Percentiles rank a stretch among this genome's conserved stretches.
Evolutionary conservation across 2,329 filamentous ascomycete genomes (phyloP).

Genomic region (Trichoderma hamatum): DNA sequence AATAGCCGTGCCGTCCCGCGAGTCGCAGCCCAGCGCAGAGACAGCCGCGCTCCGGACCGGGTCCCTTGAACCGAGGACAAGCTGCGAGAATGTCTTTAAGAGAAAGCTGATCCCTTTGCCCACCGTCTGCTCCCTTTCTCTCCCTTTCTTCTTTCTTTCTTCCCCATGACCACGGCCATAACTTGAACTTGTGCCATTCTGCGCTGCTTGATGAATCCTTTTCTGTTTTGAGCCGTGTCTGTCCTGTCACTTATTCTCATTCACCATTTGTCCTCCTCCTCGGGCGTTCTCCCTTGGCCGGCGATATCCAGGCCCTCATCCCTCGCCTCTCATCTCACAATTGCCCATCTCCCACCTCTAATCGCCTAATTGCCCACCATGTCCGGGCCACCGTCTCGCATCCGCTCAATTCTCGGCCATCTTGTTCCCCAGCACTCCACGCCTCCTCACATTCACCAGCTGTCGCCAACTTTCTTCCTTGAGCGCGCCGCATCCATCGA

Average conservation of each 20-base stretch:
- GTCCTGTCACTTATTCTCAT: not conserved
- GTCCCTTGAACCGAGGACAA: constrained; percentile 16
- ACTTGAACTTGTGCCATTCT: not conserved
- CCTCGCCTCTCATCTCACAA: not conserved
- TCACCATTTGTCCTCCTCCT: not conserved
- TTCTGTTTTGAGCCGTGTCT: not conserved
- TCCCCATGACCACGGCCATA: not conserved
- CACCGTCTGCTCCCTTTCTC: not conserved
- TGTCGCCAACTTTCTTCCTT: constrained; percentile 86
- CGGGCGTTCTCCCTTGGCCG: not conserved
- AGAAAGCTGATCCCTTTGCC: not conserved
- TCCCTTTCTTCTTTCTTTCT: not conserved
- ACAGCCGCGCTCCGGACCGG: constrained; percentile 14
- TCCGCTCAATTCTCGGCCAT: constrained; percentile 60
- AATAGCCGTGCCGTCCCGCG: constrained; percentile 24
- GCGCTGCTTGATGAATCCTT: not conserved
- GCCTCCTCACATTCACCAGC: constrained; percentile 68
- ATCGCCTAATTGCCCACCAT: constrained; percentile 46
- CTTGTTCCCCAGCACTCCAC: constrained; percentile 42
- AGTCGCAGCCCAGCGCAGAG: not conserved
- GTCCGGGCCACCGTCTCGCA: constrained; percentile 65
- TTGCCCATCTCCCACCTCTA: not conserved
- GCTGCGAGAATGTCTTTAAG: not conserved
- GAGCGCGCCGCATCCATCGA: constrained; percentile 86
- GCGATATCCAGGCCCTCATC: not conserved